Base-by-base conservation (phyloP, 176 grass and related monocot genomes). In the Saccharum officinarum region DNA sequence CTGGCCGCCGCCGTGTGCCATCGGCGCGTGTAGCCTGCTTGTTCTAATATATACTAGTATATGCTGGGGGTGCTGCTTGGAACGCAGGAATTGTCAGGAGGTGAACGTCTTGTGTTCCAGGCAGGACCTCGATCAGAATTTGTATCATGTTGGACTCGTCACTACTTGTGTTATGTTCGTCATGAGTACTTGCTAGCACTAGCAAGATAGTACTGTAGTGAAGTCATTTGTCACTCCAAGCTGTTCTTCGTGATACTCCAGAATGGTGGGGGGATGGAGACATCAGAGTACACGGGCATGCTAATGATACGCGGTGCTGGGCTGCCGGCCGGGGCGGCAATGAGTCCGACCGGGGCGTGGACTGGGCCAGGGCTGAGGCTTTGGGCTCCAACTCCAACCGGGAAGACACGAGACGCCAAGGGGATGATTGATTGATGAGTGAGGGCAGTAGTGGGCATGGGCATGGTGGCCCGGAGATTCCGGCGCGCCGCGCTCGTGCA, bases 91-190 rank as follows among this genome's bases (percentile, higher is more conserved):
- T 22, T 59, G 36, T 37, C 28, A 36, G 6, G 2, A 12, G 47
- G 15, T 2, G 31, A 50, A 80, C n/a, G 7, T 81, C 80, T 28
- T 26, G 67, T 71, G 80, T 82, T 82, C 80, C 80, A 71, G 12
- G 34, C 47, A 39, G 47, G 80, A 25, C 74, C 74, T 38, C 20
- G 1, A 15, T 7, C 14, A 15, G 39, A 14, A 8, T 8, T 10
- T 31, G 42, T 31, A 74, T 18, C 8, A 74, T 45, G n/a, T 28
- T 34, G 28, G 28, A 18, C 17, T 34, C 5, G 2, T 33, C 1
- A 8, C 39, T 33, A n/a, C n/a, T n/a, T n/a, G n/a, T n/a, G 66
- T 59, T 12, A 54, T 42, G n/a, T n/a, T 61, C 34, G 7, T 49
- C 59, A 28, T 28, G 28, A 28, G 28, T 59, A 55, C 33, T 22